These are phyloP conservation scores for Phytophthora boehmeriae DNA, from an alignment of 352 stramenopile species.

Conservation along the genomic window DNA sequence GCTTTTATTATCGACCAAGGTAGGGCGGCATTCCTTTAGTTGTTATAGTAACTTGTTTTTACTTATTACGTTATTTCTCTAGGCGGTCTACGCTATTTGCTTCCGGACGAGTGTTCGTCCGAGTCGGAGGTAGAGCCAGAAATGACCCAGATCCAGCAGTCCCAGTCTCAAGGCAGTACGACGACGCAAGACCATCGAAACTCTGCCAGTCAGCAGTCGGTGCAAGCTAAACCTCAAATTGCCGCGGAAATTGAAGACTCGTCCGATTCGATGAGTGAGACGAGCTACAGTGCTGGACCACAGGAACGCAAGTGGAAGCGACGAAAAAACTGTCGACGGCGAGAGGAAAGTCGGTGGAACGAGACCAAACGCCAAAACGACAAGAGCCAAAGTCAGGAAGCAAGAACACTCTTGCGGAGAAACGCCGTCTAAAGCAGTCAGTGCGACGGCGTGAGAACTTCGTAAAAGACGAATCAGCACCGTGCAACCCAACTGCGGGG, in stretches of 20 bases:
- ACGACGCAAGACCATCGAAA: not conserved
- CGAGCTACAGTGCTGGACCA: not conserved
- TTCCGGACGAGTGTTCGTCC: slow-evolving; percentile 23
- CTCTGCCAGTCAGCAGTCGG: not conserved
- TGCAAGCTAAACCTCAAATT: not conserved
- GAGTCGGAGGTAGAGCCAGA: slow-evolving; percentile 28
- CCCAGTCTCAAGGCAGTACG: not conserved
- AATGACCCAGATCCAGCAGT: slow-evolving; percentile 3
- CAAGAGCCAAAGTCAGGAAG: slow-evolving; percentile 7
- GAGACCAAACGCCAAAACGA: slow-evolving; percentile 12
- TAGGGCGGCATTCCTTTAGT: slow-evolving; percentile 13
- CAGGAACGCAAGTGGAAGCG: slow-evolving; percentile 37
- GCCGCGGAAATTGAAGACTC: not conserved
- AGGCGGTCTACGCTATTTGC: slow-evolving; percentile 32
- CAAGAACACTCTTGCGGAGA: slow-evolving; percentile 4
- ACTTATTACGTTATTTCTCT: too few species aligned
- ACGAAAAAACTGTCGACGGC: slow-evolving; percentile 40
- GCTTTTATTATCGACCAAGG: slow-evolving; percentile 41
- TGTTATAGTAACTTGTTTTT: too few species aligned
- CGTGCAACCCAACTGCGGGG: not conserved
- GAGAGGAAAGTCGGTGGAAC: slow-evolving; percentile 14
- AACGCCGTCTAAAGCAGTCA: not conserved
- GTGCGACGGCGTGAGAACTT: not conserved
- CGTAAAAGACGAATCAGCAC: not conserved
- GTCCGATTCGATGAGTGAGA: not conserved